Evolutionary conservation across 148 eudicot species (phyloP).

Genomic region (Rhododendron simsii): DNA sequence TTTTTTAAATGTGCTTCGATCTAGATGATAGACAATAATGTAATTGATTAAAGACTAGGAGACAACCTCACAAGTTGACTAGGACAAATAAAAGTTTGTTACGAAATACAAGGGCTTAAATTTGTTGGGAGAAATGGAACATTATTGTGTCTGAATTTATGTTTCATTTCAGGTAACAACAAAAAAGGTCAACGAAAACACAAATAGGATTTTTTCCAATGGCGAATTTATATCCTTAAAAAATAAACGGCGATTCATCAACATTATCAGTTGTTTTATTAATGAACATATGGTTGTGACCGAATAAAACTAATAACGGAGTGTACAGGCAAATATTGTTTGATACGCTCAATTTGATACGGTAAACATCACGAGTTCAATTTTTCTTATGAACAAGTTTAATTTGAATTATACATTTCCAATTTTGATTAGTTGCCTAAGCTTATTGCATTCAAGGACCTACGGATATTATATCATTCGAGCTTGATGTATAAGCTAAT

Average conservation of each 20-base stretch:
- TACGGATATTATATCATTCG: not conserved
- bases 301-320: too few relatives aligned
- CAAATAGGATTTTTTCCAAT: not conserved
- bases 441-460: not conserved
- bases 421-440: not conserved
- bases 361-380: not conserved
- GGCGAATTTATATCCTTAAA: not conserved
- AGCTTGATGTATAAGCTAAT: too few relatives aligned
- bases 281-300: not conserved
- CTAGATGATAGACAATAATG: too few relatives aligned
- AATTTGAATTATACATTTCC: not conserved
- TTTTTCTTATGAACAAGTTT: not conserved
- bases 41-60: too few relatives aligned
- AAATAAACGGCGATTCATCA: not conserved
- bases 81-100: too few relatives aligned
- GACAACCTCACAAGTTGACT: too few relatives aligned
- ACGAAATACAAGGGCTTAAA: too few relatives aligned
- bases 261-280: not conserved
- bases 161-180: too few relatives aligned
- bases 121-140: too few relatives aligned
- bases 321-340: not conserved
- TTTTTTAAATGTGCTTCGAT: too few relatives aligned
- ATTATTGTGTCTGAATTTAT: too few relatives aligned
- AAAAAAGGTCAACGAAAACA: not conserved
- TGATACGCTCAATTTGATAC: too few relatives aligned